phyloP scores from a whole-genome alignment of 129 eudicot species.

The Apium graveolens region DNA sequence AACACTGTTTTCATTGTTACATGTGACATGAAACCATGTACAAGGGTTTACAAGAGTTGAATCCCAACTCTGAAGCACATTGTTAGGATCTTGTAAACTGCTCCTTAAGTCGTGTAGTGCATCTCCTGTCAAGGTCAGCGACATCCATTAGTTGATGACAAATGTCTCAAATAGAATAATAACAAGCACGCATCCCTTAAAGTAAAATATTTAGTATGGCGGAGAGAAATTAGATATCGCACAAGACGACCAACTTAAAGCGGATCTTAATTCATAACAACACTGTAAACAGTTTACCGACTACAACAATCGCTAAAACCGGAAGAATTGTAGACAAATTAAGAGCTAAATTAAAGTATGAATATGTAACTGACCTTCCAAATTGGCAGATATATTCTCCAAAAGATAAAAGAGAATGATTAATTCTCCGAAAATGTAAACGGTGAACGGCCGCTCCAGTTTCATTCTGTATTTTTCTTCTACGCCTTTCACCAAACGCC shows the following conservation, averaged over 20 bases:
- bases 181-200: neutral
- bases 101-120: slow-evolving; percentile 41
- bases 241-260: neutral
- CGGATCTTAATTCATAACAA: neutral
- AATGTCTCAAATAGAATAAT: neutral
- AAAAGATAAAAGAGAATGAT: neutral
- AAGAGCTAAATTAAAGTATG: neutral
- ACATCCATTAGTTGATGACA: neutral
- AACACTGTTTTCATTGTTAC: slow-evolving; percentile 51
- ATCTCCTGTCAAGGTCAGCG: slow-evolving; percentile 33
- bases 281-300: neutral
- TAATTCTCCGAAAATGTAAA: neutral
- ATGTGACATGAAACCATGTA: slow-evolving; percentile 66
- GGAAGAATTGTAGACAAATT: neutral
- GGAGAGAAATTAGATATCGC: neutral
- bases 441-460: neutral
- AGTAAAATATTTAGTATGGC: neutral
- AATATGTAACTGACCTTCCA: neutral
- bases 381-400: neutral
- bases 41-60: slow-evolving; percentile 59
- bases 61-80: slow-evolving; percentile 60
- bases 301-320: neutral
- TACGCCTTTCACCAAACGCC: neutral
- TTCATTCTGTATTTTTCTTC: neutral
- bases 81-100: slow-evolving; percentile 45